Base-by-base conservation (phyloP, 768 basidiomycete species). In the Boletus sensibilis region DNA sequence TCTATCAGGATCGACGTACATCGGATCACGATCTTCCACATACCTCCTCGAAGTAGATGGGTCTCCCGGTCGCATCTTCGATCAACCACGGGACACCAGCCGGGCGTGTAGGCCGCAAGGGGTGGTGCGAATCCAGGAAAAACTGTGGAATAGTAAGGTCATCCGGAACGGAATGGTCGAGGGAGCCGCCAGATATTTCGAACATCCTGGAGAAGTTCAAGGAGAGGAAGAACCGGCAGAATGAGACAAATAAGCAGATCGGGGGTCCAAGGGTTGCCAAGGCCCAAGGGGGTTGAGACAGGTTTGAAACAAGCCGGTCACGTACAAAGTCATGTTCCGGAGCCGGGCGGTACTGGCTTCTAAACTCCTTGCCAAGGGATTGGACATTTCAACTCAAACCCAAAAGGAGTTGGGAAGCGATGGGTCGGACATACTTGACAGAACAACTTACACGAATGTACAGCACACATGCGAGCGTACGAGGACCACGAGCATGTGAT, bases 111-210 rank as follows among this genome's bases (percentile, higher is more conserved):
- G 86, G 86, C 39, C 80, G 66, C 9, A 74, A 50, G 9, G 76
- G 69, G 41, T 79, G 73, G 23, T 71, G 66, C 23, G 64, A 67
- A 50, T 82, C 79, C 18, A 88, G 75, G 43, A 88, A 75, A 65
- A 88, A 88, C 68, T 88, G 87, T 8, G 86, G 81, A 10, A 88
- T 74, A 21, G 80, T 82, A 39, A 88, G 70, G 69, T 87, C 68
- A 61, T 88, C 85, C 16, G 86, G 86, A 51, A 86, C 82, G 38
- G 62, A 61, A 50, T 74, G 73, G 45, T 79, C 63, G 13, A 71
- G 52, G 39, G 59, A 52, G 9, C 60, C 67, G n/a, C 65, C 63
- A 25, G 59, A 58, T 60, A 71, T 66, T 52, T 74, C 68, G 52
- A 55, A 12, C 62, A 63, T 63, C 25, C 8, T 57, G 18, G n/a